Conservation (phyloP, 768 basidiomycete genomes). For the Kwoniella sp. region DNA sequence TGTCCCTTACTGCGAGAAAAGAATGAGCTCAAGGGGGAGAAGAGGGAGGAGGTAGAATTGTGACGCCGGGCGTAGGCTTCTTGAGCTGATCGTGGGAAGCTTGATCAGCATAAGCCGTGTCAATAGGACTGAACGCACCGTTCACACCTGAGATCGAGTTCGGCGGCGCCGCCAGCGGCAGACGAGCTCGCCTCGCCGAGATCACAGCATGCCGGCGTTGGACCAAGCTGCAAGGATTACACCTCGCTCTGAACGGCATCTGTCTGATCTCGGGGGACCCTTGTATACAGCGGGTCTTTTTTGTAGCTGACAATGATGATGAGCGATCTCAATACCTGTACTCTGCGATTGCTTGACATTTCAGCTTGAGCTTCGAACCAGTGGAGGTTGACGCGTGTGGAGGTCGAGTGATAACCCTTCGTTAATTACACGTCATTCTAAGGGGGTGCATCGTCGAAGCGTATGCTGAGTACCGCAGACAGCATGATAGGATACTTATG, state of each 20-base stretch:
- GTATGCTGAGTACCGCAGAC: too few relatives aligned
- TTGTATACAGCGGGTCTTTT: background rate
- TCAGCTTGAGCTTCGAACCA: background rate
- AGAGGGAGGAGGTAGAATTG: slow-evolving; percentile 13
- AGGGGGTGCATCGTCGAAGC: too few relatives aligned
- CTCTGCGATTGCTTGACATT: background rate
- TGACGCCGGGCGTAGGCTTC: too few relatives aligned
- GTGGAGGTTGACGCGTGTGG: background rate
- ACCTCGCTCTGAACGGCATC: slow-evolving; percentile 17
- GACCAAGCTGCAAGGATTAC: slow-evolving; percentile 7
- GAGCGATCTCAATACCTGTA: background rate
- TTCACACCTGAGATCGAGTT: background rate
- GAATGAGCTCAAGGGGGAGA: slow-evolving; percentile 14
- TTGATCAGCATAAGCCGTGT: background rate
- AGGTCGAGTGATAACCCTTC: background rate
- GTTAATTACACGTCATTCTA: too few relatives aligned
- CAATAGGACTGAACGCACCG: background rate
- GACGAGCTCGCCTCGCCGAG: background rate
- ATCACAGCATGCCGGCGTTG: slow-evolving; percentile 5
- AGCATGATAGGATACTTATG: too few relatives aligned
- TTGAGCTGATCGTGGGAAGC: too few relatives aligned
- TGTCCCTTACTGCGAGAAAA: slow-evolving; percentile 5
- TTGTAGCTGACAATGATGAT: background rate
- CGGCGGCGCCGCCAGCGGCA: background rate
- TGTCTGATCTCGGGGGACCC: background rate